These are phyloP conservation scores for Coccomyxa sp. DNA, from an alignment of 139 green algal genomes.

Conservation along the genomic window DNA sequence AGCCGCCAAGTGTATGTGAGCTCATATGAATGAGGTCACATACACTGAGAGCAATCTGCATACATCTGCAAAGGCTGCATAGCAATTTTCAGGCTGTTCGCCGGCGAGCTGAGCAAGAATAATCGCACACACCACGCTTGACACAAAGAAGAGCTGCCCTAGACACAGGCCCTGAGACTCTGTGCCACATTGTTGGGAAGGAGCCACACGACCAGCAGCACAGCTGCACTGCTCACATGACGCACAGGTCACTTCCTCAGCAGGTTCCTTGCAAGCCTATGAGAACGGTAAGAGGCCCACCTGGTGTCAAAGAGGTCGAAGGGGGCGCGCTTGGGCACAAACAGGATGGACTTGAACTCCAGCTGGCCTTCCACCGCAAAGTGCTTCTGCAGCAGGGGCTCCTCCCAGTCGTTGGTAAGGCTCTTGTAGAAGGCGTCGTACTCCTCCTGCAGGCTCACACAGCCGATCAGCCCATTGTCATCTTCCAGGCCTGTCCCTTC, in stretches of 20 bases:
- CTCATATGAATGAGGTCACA: too few species aligned
- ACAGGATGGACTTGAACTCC: slow-evolving; percentile 92
- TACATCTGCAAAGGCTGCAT: background rate
- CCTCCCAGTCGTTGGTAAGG: slow-evolving; percentile 99
- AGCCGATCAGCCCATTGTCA: too few species aligned
- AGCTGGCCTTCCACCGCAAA: slow-evolving; percentile 98
- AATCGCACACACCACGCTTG: too few species aligned
- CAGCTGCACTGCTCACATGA: background rate
- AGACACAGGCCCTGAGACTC: too few species aligned
- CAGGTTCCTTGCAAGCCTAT: background rate
- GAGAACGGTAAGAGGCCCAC: background rate
- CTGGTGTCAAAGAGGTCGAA: slow-evolving; percentile 98
- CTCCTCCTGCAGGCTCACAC: slow-evolving; percentile 65
- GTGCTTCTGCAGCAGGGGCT: slow-evolving; percentile 93
- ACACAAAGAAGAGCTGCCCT: too few species aligned
- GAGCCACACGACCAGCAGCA: background rate
- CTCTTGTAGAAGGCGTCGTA: slow-evolving; percentile 97
- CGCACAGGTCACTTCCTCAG: background rate
- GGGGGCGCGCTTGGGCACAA: slow-evolving; percentile 76
- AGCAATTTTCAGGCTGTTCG: too few species aligned
- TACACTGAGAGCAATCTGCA: too few species aligned
- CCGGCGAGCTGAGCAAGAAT: too few species aligned
- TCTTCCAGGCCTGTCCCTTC: too few species aligned
- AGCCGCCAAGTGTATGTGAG: too few species aligned
- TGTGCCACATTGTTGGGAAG: background rate